These are phyloP conservation scores for Boletales sp. DNA, from an alignment of 768 basidiomycete genomes.

Conservation along the genomic window DNA sequence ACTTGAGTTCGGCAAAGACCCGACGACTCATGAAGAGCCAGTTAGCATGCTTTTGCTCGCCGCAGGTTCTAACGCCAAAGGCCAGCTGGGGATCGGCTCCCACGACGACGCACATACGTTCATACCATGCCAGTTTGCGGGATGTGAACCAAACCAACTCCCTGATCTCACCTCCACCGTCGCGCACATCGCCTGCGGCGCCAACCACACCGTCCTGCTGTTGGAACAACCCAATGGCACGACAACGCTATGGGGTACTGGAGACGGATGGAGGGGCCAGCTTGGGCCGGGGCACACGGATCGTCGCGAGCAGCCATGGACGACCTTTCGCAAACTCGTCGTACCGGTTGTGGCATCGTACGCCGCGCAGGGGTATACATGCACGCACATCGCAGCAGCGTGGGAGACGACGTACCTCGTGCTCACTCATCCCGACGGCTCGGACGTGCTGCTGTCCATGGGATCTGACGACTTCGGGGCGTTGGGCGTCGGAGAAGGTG, in stretches of 20 bases:
- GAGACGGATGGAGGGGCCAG: conserved; percentile 69
- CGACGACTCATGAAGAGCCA: too few relatives aligned
- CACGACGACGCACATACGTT: conserved; percentile 40
- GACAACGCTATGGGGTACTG: conserved; percentile 66
- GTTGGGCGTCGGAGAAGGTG: conserved; percentile 51
- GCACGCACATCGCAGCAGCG: conserved; percentile 53
- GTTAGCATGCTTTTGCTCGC: conserved; percentile 15
- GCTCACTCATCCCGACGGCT: conserved; percentile 38
- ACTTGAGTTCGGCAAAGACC: not conserved
- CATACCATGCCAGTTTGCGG: conserved; percentile 34
- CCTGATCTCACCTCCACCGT: conserved; percentile 32
- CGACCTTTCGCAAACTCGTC: conserved; percentile 48
- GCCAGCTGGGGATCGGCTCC: conserved; percentile 42
- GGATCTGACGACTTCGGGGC: conserved; percentile 86
- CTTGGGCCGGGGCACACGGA: conserved; percentile 46
- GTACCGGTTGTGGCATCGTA: conserved; percentile 33
- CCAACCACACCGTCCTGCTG: conserved; percentile 77
- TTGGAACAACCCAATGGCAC: conserved; percentile 35
- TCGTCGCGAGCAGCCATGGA: conserved; percentile 3
- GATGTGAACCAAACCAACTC: conserved; percentile 16
- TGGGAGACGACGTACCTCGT: conserved; percentile 88
- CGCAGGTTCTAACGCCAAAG: conserved; percentile 48
- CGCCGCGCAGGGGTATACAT: conserved; percentile 37
- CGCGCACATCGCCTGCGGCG: conserved; percentile 59
- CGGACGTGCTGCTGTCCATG: conserved; percentile 68